Percentiles rank a stretch among this genome's conserved stretches.
Evolutionary conservation across 768 basidiomycete species (phyloP).

Genomic region (Epithele typhae): DNA sequence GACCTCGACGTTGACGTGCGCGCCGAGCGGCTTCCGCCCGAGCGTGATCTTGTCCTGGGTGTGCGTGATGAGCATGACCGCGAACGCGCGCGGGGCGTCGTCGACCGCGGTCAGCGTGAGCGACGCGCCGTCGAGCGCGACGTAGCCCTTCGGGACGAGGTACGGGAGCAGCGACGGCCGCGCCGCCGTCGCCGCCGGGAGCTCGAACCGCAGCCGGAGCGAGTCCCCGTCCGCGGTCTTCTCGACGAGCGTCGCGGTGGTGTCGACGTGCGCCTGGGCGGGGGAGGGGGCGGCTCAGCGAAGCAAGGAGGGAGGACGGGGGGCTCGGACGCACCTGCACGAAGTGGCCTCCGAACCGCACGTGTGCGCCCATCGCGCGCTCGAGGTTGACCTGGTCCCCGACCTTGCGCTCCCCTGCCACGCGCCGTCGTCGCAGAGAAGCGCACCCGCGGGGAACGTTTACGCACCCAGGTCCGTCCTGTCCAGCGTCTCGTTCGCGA

Average conservation of each 20-base stretch:
- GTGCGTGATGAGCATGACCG: slow-evolving; percentile 94
- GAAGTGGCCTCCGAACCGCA: slow-evolving; percentile 94
- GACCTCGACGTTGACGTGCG: slow-evolving; percentile 90
- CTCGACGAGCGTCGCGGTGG: slow-evolving; percentile 71
- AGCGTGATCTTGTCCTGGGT: slow-evolving; percentile 88
- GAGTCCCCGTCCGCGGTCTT: slow-evolving; percentile 81
- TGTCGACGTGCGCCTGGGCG: slow-evolving; percentile 98
- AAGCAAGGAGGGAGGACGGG: no score
- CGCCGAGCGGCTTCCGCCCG: slow-evolving; percentile 66
- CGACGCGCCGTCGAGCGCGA: slow-evolving; percentile 92
- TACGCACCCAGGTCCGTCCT: slow-evolving; percentile 83
- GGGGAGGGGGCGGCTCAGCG: no score
- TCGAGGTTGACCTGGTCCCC: slow-evolving; percentile 89
- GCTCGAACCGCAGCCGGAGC: slow-evolving; percentile 74
- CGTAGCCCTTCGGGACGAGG: slow-evolving; percentile 91
- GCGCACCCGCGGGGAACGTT: no score
- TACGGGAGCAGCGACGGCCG: slow-evolving; percentile 70
- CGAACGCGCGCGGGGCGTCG: slow-evolving; percentile 59
- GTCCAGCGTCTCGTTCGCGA: slow-evolving; percentile 92
- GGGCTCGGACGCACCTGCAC: slow-evolving; percentile 83
- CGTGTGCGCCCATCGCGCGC: slow-evolving; percentile 90
- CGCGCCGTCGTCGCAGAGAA: no score
- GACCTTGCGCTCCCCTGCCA: slow-evolving; percentile 66
- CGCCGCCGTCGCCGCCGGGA: slow-evolving; percentile 53
- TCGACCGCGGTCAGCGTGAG: slow-evolving; percentile 84